Evolutionary conservation across 352 stramenopile genomes (phyloP).

Genomic region (Phytophthora melonis): DNA sequence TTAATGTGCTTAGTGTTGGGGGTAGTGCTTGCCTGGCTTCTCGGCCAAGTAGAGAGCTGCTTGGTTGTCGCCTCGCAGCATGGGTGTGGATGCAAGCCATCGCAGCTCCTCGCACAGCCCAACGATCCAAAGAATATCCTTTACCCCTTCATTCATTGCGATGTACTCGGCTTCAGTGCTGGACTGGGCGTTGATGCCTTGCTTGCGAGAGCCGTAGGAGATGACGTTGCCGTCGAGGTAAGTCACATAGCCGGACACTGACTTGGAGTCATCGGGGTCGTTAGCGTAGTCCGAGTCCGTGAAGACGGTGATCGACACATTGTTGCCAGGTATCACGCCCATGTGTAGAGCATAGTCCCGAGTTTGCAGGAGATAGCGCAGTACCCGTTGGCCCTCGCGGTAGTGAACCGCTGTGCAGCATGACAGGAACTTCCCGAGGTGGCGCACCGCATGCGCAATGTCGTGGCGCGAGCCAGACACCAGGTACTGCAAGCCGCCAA

Average conservation of each 20-base stretch:
- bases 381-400: slow-evolving; percentile 1
- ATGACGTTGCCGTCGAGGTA: slow-evolving; percentile 32
- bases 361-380: slow-evolving; percentile 14
- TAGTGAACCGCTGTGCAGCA: slow-evolving; percentile 8
- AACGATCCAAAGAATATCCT: slow-evolving; percentile 32
- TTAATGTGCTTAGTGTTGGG: slow-evolving; percentile 31
- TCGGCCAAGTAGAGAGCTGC: slow-evolving; percentile 3
- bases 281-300: slow-evolving; percentile 12
- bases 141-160: slow-evolving; percentile 34
- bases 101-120: slow-evolving; percentile 5
- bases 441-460: slow-evolving; percentile 19
- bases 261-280: not conserved
- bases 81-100: not conserved
- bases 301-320: slow-evolving; percentile 8
- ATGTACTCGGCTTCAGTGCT: slow-evolving; percentile 43
- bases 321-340: not conserved
- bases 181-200: slow-evolving; percentile 36
- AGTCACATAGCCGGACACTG: slow-evolving; percentile 24
- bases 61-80: slow-evolving; percentile 16
- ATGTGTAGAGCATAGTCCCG: slow-evolving; percentile 16
- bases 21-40: slow-evolving; percentile 11
- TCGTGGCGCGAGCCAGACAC: slow-evolving; percentile 12
- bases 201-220: slow-evolving; percentile 37
- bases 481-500: slow-evolving; percentile 1
- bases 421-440: slow-evolving; percentile 9